Evolutionary conservation across 768 basidiomycete genomes (phyloP).

Genomic region (Leccinum incarnatum): DNA sequence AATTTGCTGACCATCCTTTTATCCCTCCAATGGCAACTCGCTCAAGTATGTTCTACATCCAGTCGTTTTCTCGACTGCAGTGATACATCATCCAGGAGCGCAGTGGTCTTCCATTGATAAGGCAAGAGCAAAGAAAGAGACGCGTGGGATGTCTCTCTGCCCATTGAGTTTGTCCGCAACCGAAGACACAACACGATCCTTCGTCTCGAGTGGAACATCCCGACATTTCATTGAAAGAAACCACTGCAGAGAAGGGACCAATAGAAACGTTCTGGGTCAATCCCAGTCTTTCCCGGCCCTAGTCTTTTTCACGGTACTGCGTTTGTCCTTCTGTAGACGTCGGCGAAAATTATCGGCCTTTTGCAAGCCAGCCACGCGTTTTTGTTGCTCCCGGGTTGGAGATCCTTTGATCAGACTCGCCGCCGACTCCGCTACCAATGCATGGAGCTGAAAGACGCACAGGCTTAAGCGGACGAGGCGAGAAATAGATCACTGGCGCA

Average conservation of each 20-base stretch:
- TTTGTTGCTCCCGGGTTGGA: slow-evolving; percentile 25
- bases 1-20: neutral
- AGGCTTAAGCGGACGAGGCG: neutral
- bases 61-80: neutral
- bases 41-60: neutral
- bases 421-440: slow-evolving; percentile 24
- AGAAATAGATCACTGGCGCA: neutral
- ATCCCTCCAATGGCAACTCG: neutral
- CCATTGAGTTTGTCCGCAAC: neutral
- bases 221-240: neutral
- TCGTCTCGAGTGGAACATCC: neutral
- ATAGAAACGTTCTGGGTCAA: neutral
- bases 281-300: slow-evolving; percentile 31
- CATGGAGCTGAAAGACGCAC: slow-evolving; percentile 23
- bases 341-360: slow-evolving; percentile 21
- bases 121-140: neutral
- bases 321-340: slow-evolving; percentile 27
- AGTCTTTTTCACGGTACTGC: slow-evolving; percentile 24
- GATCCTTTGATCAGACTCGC: slow-evolving; percentile 21
- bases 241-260: neutral
- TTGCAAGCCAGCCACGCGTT: slow-evolving; percentile 23
- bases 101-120: neutral
- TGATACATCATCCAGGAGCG: neutral
- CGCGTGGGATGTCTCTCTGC: neutral
- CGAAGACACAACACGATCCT: neutral